Percentiles rank a stretch among this genome's conserved stretches.
These are phyloP conservation scores for Neopestalotiopsis sp. DNA, from an alignment of 2,329 filamentous ascomycete species.

Conservation along the genomic window DNA sequence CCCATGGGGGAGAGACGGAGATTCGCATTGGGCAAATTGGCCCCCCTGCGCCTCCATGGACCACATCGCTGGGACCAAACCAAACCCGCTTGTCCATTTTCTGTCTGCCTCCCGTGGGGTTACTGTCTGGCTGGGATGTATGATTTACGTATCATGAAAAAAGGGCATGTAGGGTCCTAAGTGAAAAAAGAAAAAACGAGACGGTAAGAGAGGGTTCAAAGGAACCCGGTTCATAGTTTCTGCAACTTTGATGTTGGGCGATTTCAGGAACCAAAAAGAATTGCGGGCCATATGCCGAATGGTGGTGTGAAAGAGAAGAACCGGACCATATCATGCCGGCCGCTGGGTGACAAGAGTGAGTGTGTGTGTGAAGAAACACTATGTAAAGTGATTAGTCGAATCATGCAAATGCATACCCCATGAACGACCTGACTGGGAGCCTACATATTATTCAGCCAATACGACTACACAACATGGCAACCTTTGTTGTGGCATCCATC, in stretches of 20 bases:
- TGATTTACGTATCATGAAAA: not conserved
- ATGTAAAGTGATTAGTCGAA: not conserved
- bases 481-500: not conserved
- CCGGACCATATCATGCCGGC: not conserved
- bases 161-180: not conserved
- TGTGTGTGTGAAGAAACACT: not conserved
- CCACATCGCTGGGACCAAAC: not conserved
- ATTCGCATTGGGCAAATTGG: not conserved
- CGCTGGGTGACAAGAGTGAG: not conserved
- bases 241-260: not conserved
- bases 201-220: not conserved
- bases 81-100: not conserved
- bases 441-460: no score
- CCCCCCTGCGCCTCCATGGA: not conserved
- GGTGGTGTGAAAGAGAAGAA: not conserved
- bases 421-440: not conserved
- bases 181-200: not conserved
- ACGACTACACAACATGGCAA: not conserved
- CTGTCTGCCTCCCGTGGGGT: not conserved
- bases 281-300: not conserved
- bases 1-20: not conserved
- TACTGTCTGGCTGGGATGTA: not conserved
- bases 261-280: not conserved
- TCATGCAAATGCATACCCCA: not conserved
- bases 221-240: not conserved